Base-by-base conservation (phyloP, 2,329 filamentous ascomycete species). In the Fusarium concolor region DNA sequence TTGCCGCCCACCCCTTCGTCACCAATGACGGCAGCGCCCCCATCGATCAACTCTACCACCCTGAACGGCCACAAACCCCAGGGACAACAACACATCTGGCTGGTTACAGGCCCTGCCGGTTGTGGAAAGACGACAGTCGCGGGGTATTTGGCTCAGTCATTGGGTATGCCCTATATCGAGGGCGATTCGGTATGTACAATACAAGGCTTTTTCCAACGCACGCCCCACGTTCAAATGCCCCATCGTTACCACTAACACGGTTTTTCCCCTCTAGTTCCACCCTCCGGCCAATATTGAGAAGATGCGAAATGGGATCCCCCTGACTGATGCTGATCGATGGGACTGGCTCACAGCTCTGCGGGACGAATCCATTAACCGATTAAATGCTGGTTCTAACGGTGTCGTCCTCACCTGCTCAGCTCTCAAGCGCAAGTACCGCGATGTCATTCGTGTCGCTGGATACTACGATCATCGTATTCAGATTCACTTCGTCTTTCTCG, bases 361-460 rank as follows among this genome's bases (percentile, higher is more conserved):
- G 67, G 87, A 93, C 68, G 90, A 89, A 74, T 87, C 89, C 9
- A 83, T 89, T 56, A 79, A 80, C 53, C 82, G 82, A 50, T 82
- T 91, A 62, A 81, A 83, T 56, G 79, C 79, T 47, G 88, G 89
- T 37, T 84, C 87, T 18, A 81, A 86, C 29, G 91, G 93, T 47
- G 96, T 97, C n/a, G 92, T 99, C 49, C 87, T 99, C 63, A 97
- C 96, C 53, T 99, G 96, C 85, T 97, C 93, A 14, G 96, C 95
- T 2, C 86, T 99, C 54, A 98, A 98, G 85, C 92, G 92, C 78
- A 97, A 97, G 82, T 99, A 99, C 84, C 90, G 96, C 72, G 96
- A 99, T 74, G 92, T 95, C 66, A 93, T 96, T 77, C 89, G 92
- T 31, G 89, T 94, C 10, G 92, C 92, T 10, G 89, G 89, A 17